Conservation (phyloP, 73 alveolate species). For the Effrenium voratum region DNA sequence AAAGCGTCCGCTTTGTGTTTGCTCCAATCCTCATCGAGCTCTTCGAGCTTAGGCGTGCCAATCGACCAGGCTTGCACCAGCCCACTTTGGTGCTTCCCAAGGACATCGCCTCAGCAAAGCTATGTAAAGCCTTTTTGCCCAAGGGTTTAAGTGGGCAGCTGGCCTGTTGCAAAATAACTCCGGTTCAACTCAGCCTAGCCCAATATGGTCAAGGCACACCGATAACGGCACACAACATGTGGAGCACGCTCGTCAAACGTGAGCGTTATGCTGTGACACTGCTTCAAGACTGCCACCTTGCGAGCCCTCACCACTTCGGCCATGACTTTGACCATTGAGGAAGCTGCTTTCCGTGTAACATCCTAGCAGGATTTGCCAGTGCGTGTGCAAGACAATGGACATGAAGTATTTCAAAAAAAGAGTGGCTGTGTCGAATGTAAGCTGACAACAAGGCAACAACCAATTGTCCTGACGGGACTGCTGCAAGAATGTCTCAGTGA, state of each 20-base stretch:
- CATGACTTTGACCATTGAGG: not conserved
- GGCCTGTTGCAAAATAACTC: no score
- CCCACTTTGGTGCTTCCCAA: not conserved
- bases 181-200: no score
- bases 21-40: not conserved
- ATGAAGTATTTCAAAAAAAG: no score
- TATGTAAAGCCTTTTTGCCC: no score
- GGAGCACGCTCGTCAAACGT: not conserved
- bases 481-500: not conserved
- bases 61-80: not conserved
- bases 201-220: not conserved
- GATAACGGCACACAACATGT: not conserved
- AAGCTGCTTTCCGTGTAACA: not conserved
- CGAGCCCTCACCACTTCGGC: not conserved
- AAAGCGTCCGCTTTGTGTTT: no score
- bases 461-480: not conserved
- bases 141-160: no score
- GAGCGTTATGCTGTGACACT: not conserved
- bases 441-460: no score
- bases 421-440: no score
- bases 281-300: not conserved
- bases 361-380: not conserved
- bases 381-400: not conserved
- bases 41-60: not conserved
- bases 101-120: constrained; percentile 2